Base-by-base conservation (phyloP, 495 filamentous ascomycete genomes). In the Penicillium samsonianum region DNA sequence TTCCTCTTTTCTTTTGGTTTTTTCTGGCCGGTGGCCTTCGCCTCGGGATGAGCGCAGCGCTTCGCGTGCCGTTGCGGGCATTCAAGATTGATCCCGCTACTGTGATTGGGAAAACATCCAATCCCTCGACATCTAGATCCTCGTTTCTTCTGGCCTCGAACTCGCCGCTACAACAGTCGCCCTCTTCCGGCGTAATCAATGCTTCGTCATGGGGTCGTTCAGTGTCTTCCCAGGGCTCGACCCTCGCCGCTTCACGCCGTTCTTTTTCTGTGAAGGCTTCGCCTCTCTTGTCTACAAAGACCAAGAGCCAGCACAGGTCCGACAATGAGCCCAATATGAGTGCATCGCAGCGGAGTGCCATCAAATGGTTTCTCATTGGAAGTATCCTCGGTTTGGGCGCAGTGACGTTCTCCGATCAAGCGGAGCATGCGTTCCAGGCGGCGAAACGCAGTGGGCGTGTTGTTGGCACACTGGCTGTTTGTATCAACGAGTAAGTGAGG, bases 401-500 rank as follows among this genome's bases (percentile, higher is more conserved):
- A 2, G 65, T 91, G 38, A 79, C 82, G 16, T 87, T 90, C 63
- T 84, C 81, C 16, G 89, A 94, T 59, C 80, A 92, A 47, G 77
- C 85, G 53, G 87, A 87, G 67, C 85, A 91, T 76, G 78, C 78
- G 20, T 90, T 90, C 61, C 80, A 84, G 37, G 89, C 90, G n/a
- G 80, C 80, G 4, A 83, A 88, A 76, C 82, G 93, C 62, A 88
- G 89, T 37, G 86, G 88, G 17, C 83, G 93, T 31, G 92, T 98
- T n/a, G 85, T 86, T 25, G 77, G 80, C 16, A 81, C 89, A 22
- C 71, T 98, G 58, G 82, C 84, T 14, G 72, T 95, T 50, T 92
- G 89, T 71, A 90, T 98, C 44, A 93, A 93, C 65, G 93, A 98
- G 90, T 97, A 79, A 68, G 89, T 78, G 26, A 31, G 38, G 4